Evolutionary conservation across 306 rosid genomes (phyloP).

Genomic region (Cicer yamashitae): DNA sequence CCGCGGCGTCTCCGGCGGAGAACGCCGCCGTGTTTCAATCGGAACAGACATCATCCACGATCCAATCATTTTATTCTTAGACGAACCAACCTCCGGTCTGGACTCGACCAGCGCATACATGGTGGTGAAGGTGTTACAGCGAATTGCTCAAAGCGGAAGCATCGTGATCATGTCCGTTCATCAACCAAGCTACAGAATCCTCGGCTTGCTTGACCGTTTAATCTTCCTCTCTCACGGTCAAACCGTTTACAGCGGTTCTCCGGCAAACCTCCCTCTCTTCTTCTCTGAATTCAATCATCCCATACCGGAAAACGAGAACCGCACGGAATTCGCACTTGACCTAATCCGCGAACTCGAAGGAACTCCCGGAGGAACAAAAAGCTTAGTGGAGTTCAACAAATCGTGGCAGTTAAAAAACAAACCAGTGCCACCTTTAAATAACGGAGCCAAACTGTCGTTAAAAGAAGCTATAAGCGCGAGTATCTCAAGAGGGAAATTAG

Average conservation of each 20-base stretch:
- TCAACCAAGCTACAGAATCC: constrained; percentile 88
- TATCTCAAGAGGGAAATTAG: constrained; percentile 76
- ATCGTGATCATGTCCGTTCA: constrained; percentile 82
- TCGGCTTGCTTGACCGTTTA: constrained; percentile 68
- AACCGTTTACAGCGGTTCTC: constrained; percentile 78
- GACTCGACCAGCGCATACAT: constrained; percentile 93
- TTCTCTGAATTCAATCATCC: constrained; percentile 80
- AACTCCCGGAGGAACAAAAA: constrained; percentile 65
- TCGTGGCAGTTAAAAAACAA: constrained; percentile 60
- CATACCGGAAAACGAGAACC: constrained; percentile 78
- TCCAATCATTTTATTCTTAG: constrained; percentile 81
- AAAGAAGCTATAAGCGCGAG: constrained; percentile 84
- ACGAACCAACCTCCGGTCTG: constrained; percentile 90
- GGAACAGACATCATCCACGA: constrained; percentile 92
- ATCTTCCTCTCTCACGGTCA: constrained; percentile 87
- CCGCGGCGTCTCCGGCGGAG: constrained; percentile 90
- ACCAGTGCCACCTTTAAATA: background rate
- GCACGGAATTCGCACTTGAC: constrained; percentile 84
- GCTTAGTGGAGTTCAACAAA: constrained; percentile 74
- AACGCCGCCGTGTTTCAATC: constrained; percentile 87
- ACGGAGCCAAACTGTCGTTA: constrained; percentile 47
- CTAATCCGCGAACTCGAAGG: constrained; percentile 79
- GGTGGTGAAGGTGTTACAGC: constrained; percentile 87
- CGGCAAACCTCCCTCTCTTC: constrained; percentile 53
- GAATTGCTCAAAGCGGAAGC: constrained; percentile 90